These are phyloP conservation scores for Penicillium decumbens DNA, from an alignment of 2,329 filamentous ascomycete genomes.

Conservation along the genomic window DNA sequence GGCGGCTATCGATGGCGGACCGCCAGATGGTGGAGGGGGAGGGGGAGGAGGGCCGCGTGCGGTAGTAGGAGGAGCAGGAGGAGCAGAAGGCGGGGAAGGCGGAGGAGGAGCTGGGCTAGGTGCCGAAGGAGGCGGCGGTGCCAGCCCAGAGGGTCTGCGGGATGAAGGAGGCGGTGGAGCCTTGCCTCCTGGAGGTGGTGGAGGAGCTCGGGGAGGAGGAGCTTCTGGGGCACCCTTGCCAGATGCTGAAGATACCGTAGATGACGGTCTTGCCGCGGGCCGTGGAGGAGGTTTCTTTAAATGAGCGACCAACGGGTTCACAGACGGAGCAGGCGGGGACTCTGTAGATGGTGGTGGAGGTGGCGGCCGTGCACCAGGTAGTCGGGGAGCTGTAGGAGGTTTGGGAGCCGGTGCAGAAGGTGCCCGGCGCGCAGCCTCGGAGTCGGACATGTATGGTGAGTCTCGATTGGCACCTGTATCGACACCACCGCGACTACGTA, in stretches of 20 bases:
- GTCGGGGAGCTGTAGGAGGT: constrained; percentile 52
- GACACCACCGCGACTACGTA: constrained; percentile 81
- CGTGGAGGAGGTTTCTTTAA: constrained; percentile 55
- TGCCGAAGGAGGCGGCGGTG: constrained; percentile 40
- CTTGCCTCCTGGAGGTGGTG: constrained; percentile 53
- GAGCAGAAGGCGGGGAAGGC: constrained; percentile 27
- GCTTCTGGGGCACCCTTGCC: constrained; percentile 46
- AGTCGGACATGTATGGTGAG: constrained; percentile 74
- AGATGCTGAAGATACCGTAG: constrained; percentile 56
- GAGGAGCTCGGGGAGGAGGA: constrained; percentile 58
- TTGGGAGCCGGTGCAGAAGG: constrained; percentile 50
- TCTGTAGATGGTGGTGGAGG: constrained; percentile 48
- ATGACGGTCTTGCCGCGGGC: constrained; percentile 54
- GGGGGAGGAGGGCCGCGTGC: constrained; percentile 38
- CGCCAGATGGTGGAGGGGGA: constrained; percentile 16
- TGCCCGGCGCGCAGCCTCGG: constrained; percentile 58
- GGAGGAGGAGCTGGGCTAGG: constrained; percentile 44
- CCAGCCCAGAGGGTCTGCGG: constrained; percentile 53
- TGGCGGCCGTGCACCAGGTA: constrained; percentile 52
- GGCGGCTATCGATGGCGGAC: constrained; percentile 49
- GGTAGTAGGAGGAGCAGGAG: constrained; percentile 36
- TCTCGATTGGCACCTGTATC: constrained; percentile 68
- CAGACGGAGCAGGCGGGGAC: constrained; percentile 47
- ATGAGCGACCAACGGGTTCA: constrained; percentile 52
- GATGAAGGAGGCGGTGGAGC: constrained; percentile 55